These are phyloP conservation scores for Trebouxia sp. DNA, from an alignment of 139 green algal species.

Conservation along the genomic window DNA sequence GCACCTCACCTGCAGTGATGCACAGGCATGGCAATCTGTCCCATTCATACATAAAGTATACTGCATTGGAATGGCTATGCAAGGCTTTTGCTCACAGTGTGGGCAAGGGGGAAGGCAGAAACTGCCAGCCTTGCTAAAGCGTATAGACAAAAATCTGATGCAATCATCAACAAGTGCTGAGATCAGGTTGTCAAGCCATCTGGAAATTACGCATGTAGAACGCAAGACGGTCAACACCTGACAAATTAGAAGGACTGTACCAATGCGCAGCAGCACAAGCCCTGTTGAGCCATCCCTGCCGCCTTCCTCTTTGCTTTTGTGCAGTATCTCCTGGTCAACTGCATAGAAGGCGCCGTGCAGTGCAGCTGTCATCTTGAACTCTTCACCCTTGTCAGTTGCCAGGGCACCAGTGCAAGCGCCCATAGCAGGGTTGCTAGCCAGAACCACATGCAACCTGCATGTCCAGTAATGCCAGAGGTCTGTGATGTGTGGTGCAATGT, in stretches of 20 bases:
- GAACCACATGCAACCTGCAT: constrained; percentile 55
- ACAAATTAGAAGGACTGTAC: background rate
- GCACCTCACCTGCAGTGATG: constrained; percentile 46
- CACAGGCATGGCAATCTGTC: no score
- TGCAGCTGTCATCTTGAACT: constrained; percentile 39
- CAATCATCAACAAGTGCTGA: no score
- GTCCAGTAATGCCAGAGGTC: no score
- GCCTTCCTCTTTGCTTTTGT: constrained; percentile 40
- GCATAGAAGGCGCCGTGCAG: constrained; percentile 49
- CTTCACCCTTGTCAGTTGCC: constrained; percentile 30
- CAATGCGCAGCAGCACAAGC: constrained; percentile 63
- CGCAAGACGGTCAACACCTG: background rate
- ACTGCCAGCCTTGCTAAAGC: no score
- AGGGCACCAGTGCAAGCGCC: constrained; percentile 31
- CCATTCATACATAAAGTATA: no score
- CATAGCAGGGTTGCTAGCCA: constrained; percentile 56
- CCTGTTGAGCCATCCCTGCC: constrained; percentile 67
- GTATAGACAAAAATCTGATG: no score
- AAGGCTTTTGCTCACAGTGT: no score
- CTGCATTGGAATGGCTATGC: no score
- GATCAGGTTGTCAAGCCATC: no score
- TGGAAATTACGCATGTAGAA: no score
- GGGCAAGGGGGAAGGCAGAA: no score
- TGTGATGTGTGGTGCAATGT: no score
- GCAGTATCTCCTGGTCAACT: constrained; percentile 67